Base-by-base conservation (phyloP, 495 filamentous ascomycete genomes). In the Lophiostoma macrostomum region DNA sequence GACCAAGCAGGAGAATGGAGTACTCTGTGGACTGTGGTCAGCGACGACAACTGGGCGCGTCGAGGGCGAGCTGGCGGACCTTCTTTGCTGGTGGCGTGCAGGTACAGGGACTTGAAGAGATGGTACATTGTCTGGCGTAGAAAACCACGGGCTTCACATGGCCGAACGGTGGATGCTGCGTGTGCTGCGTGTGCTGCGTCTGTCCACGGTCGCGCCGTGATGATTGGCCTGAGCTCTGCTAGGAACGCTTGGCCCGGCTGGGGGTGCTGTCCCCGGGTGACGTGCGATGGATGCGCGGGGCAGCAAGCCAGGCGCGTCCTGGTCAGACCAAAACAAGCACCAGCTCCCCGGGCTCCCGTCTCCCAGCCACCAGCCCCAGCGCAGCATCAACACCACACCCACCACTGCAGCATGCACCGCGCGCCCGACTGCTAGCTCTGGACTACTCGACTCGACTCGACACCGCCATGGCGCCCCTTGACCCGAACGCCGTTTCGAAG, bases 1-100 rank as follows among this genome's bases (percentile, higher is more conserved):
- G 85, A 44, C 93, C 93, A 58, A 97, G 87, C 41, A 98, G 87
- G 53, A 98, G 85, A 61, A 97, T 87, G 28, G 93, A 96, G 77
- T 96, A 98, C 76, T 98, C 93, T 91, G 67, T 4, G 13, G 25
- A 20, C 46, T 35, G 50, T 28, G 20, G 28, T n/a, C 13, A 22
- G 29, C 37, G 27, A 13, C 3, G 13, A 18, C 30, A 23, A 13
- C 19, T 28, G 14, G 16, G 14, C 5, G 11, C n/a, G n/a, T n/a
- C 37, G 39, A 12, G 23, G 58, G n/a, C 1, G 31, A 24, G 53
- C 3, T 22, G 29, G 3, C 44, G 8, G 69, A 87, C 87, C 88
- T 77, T 97, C 91, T 82, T 95, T 96, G 69, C 88, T 90, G 12
- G 91, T 97, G 47, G 90, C 90, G 55, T 94, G 85, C 39, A 89